Evolutionary conservation across 106 monocot species (phyloP).

Genomic region (Allium cepa): DNA sequence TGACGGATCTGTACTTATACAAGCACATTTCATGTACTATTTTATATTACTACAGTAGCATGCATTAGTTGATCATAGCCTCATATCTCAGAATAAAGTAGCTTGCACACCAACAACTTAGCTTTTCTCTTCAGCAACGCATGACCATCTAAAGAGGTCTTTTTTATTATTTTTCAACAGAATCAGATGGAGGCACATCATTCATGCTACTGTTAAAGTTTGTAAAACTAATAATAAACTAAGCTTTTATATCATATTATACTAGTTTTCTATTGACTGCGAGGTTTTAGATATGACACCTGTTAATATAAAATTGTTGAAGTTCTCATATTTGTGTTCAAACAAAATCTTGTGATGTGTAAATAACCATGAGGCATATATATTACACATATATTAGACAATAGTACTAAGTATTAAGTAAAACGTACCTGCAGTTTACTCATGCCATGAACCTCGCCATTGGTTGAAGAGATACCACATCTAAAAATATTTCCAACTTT

Average conservation of each 20-base stretch:
- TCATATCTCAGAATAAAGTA: too few relatives aligned
- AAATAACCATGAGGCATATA: neutral
- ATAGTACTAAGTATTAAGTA: neutral
- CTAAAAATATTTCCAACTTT: neutral
- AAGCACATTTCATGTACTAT: too few relatives aligned
- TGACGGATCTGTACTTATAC: too few relatives aligned
- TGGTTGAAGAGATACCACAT: slow-evolving; percentile 8
- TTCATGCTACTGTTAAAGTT: too few relatives aligned
- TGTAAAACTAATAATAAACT: too few relatives aligned
- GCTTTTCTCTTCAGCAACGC: too few relatives aligned
- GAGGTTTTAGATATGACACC: neutral
- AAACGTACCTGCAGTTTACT: slow-evolving; percentile 23
- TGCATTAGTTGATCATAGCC: too few relatives aligned
- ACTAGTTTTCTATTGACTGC: neutral
- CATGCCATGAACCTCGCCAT: slow-evolving; percentile 15
- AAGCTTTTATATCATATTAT: neutral
- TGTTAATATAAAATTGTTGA: neutral
- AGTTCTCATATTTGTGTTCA: neutral
- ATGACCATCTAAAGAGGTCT: too few relatives aligned
- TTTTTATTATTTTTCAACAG: too few relatives aligned
- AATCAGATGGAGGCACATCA: too few relatives aligned
- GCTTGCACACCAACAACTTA: too few relatives aligned
- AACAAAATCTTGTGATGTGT: neutral
- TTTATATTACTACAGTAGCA: too few relatives aligned
- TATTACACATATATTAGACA: neutral